Evolutionary conservation across 345 rosid species (phyloP), one percentile per base, ranked within the genome.

Genomic region (Brassica carinata): DNA sequence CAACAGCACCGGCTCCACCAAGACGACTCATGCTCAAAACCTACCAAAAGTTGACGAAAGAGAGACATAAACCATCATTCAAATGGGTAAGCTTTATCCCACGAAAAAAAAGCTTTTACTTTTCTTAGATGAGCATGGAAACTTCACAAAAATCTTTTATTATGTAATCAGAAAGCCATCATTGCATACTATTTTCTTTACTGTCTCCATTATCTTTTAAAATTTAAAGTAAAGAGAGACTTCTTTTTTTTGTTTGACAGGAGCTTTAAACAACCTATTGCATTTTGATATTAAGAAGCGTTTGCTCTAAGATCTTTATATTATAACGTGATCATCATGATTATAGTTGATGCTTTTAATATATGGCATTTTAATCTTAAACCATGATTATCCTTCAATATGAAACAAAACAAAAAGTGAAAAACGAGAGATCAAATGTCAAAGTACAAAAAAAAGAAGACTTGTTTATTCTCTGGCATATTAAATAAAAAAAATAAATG

Each of bases 1-100:
- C 99, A 72, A 96, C 99, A 0, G 99, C 99, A 78, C 98, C 98
- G 59, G 99, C 94, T 72, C 89, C 98, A 11, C 99, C 99, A 88
- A 94, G 83, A 81, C 98, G 88, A 83, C 99, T 96, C 98, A 96
- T 96, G 89, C 98, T 96, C 78, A 94, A 85, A 75, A 96, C 98
- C 99, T 96, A 89, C 78, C 82, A 64, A 81, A 53, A 83, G 78
- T 85, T 77, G 82, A 82, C 83, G 34, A 76, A 69, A 75, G 36
- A 31, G 29, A 80, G 57, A 64, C 14, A 13, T 18, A 45, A 55
- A 72, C 34, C 69, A 67, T 77, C 74, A 66, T 53, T 71, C 59
- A 40, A 64, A 76, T 23, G 7, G 77, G 72, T 76, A 72, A 77
- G 84, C 70, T 72, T 75, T 59, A 45, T 2, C 71, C 81, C 74